Base-by-base conservation (phyloP, 306 rosid species). In the Lablab purpureus region DNA sequence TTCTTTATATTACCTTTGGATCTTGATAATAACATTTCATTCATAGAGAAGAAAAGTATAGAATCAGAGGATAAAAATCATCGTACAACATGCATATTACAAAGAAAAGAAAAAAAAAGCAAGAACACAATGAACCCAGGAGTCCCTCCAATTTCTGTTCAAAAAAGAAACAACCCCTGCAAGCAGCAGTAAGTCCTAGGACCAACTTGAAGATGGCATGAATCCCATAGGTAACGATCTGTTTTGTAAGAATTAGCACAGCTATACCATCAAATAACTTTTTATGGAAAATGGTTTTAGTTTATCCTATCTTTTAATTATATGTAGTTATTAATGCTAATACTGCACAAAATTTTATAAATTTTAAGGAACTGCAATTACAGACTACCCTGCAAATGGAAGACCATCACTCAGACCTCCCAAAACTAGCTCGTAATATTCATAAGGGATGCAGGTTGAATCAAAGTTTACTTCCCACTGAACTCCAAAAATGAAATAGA, bases 321-420 rank as follows among this genome's bases (percentile, higher is more conserved):
- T 36, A 41, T 37, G 51, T 8, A 40, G 8, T 54, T 41, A 41
- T 28, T 32, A 10, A 5, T n/a, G 68, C 40, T 56, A 56, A 56
- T 28, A 40, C 32, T 78, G 62, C 51, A 60, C 18, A 79, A 79
- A 67, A 18, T 7, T 54, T 54, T 46, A 67, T 71, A 60, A 60
- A 79, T 6, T 46, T 71, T 59, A 55, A 54, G 43, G 25, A 56
- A 40, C 18, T 22, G 9, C 13, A 17, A 37, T 50, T 52, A 67
- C 55, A 25, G 54, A 19, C 70, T 67, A 68, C 76, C 37, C 49
- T 78, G 69, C 82, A 55, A 41, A 78, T 55, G 10, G 41, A 37
- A 37, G 41, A 67, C 47, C 25, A 4, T 78, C 9, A 41, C 36
- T 52, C 52, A 70, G 3, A 58, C 50, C 37, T 70, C 62, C 77